These are phyloP conservation scores for Stagonosporopsis chrysanthemi DNA, from an alignment of 2,329 filamentous ascomycete genomes.

Conservation along the genomic window DNA sequence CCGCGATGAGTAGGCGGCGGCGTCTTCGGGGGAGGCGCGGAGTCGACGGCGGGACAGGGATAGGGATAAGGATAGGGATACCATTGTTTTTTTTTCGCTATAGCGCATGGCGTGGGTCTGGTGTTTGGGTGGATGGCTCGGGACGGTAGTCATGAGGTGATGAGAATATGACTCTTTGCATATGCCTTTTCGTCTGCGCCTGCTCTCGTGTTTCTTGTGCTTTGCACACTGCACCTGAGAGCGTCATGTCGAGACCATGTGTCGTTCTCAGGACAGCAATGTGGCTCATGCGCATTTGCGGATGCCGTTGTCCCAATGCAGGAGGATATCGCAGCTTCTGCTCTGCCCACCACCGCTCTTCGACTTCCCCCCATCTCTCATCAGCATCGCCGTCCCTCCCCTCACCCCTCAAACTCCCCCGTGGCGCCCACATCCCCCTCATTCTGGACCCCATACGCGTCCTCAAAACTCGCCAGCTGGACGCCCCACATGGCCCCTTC, in stretches of 20 bases:
- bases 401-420: constrained; percentile 42
- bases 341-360: no score
- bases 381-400: not conserved
- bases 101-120: not conserved
- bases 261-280: no score
- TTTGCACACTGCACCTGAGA: no score
- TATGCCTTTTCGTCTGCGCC: not conserved
- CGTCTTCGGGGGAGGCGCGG: not conserved
- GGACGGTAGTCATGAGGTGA: constrained; percentile 1
- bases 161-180: not conserved
- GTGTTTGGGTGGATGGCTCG: not conserved
- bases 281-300: no score
- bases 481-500: constrained; percentile 45
- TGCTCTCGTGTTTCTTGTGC: not conserved
- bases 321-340: no score
- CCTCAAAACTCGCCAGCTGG: constrained; percentile 46
- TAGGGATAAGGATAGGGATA: not conserved
- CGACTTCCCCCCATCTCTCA: no score
- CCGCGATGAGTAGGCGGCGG: constrained; percentile 46
- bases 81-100: constrained; percentile 1
- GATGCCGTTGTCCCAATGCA: no score
- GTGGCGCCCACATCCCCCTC: constrained; percentile 41
- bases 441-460: constrained; percentile 46
- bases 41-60: not conserved
- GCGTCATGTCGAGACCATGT: no score